Evolutionary conservation across 2,329 filamentous ascomycete species (phyloP).

Genomic region (Aspergillus hiratsukae): DNA sequence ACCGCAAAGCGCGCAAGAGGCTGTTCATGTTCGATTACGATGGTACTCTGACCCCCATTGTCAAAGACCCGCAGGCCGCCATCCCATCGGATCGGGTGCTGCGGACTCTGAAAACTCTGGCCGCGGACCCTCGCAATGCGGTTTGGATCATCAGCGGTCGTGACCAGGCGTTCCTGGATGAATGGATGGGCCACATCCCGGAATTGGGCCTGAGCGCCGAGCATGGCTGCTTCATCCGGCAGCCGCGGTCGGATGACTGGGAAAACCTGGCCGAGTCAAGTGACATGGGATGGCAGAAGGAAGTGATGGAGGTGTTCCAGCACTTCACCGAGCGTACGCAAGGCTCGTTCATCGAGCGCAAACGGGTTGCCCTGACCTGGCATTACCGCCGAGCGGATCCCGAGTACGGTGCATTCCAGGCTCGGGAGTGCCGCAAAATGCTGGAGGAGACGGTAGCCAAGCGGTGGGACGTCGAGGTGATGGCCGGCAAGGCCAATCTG

Average conservation of each 20-base stretch:
- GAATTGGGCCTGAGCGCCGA: conserved; percentile 93
- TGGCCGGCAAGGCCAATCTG: conserved; percentile 93
- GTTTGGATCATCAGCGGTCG: conserved; percentile 99
- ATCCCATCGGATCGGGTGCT: conserved; percentile 82
- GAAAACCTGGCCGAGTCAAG: conserved; percentile 80
- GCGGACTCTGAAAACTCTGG: conserved; percentile 71
- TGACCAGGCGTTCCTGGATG: conserved; percentile 83
- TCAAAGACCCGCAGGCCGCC: conserved; percentile 82
- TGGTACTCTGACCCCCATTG: conserved; percentile 91
- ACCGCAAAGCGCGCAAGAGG: conserved; percentile 69
- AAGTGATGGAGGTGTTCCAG: conserved; percentile 79
- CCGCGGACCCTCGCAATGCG: conserved; percentile 72
- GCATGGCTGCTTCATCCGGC: conserved; percentile 90
- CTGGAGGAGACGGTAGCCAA: conserved; percentile 71
- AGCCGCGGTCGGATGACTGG: conserved; percentile 74
- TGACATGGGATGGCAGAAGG: conserved; percentile 88
- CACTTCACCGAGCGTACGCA: conserved; percentile 82
- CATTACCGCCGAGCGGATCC: conserved; percentile 91
- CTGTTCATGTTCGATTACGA: conserved; percentile 99
- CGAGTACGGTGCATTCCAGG: conserved; percentile 74
- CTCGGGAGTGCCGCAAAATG: conserved; percentile 74
- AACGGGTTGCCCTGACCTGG: conserved; percentile 93
- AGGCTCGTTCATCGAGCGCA: conserved; percentile 89
- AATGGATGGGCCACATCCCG: conserved; percentile 87
- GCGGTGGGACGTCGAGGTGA: conserved; percentile 89